Percentiles rank a stretch among this genome's conserved stretches.
Conservation (phyloP, 257 asterid species). For the Penstemon newberryi region DNA sequence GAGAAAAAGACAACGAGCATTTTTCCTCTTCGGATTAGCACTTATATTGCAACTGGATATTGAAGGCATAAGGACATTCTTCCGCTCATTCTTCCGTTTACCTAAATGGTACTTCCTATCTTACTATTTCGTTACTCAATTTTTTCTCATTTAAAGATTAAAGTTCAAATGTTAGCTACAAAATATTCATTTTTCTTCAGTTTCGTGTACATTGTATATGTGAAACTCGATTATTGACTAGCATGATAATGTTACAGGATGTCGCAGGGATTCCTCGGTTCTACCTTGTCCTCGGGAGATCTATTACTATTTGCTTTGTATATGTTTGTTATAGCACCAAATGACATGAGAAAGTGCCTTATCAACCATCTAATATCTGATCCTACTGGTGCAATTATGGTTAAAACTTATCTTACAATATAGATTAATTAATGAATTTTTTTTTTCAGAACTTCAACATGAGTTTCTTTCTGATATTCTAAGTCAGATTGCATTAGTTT, state of each 20-base stretch:
- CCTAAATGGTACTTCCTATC: conserved; percentile 67
- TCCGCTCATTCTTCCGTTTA: conserved; percentile 76
- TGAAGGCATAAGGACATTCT: conserved; percentile 86
- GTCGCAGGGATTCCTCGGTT: conserved; percentile 99
- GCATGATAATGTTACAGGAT: conserved; percentile 55
- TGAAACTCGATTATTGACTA: conserved; percentile 9
- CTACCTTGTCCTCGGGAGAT: conserved; percentile 82
- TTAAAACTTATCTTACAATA: conserved; percentile 71
- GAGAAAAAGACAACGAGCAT: conserved; percentile 91
- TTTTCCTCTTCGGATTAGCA: conserved; percentile 94
- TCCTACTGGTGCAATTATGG: conserved; percentile 90
- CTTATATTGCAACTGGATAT: conserved; percentile 85
- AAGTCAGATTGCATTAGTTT: conserved; percentile 18
- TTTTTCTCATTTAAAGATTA: neutral
- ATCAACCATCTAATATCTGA: conserved; percentile 89
- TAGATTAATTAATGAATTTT: conserved; percentile 20
- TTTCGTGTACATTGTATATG: no score
- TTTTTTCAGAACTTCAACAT: conserved; percentile 1
- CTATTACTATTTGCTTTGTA: conserved; percentile 82
- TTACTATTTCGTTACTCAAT: neutral
- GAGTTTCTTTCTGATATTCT: neutral
- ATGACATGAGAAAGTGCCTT: conserved; percentile 83
- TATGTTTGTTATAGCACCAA: conserved; percentile 92
- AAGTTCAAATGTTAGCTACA: no score
- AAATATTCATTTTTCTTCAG: no score